Evolutionary conservation across 2,329 filamentous ascomycete species (phyloP), one percentile per base, ranked within the genome.

Genomic region (Nigrospora osmanthi): DNA sequence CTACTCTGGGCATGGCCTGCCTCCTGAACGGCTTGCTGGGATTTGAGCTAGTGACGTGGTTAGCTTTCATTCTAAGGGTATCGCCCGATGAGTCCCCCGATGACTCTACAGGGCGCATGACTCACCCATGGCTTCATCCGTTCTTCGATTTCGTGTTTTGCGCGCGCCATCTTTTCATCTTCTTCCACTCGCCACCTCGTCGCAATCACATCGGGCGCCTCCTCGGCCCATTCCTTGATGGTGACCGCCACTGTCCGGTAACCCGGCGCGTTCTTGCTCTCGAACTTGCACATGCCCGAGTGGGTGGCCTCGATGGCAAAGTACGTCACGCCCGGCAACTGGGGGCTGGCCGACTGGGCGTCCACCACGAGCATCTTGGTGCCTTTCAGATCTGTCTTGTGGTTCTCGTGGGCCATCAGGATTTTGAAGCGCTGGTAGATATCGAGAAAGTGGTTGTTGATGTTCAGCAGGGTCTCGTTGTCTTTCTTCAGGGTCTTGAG

Each of bases 341-440:
- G 76, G 0, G 85, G 86, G 15, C 81, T 77, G 1, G 86, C 86
- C 1, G 84, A 88, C 39, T 69, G 70, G 44, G 84, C 72, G 47
- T 88, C 83, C 3, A 90, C 86, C 34, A 90, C 75, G 47, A 86
- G 66, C 43, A 73, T 57, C 55, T 66, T 80, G 1, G 79, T 79
- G 2, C 78, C 80, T 52, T 77, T 83, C 33, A 89, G 55, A 50
- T 87, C 79, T 0, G 83, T 87, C 49, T 82, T 83, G 52, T 83
- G 78, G 38, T 81, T 83, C 58, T 90, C 86, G 45, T 89, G 84
- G 34, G 81, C 86, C 75, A 89, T 87, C 55, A 85, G 85, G 42
- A 89, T 80, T 51, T 80, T 76, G 57, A 87, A 89, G 2, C 80
- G 73, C 46, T 80, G 75, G 50, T 86, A 81, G 28, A 89, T 80